Base-by-base conservation (phyloP, 768 basidiomycete species). In the Udeniomyces megalosporus region DNA sequence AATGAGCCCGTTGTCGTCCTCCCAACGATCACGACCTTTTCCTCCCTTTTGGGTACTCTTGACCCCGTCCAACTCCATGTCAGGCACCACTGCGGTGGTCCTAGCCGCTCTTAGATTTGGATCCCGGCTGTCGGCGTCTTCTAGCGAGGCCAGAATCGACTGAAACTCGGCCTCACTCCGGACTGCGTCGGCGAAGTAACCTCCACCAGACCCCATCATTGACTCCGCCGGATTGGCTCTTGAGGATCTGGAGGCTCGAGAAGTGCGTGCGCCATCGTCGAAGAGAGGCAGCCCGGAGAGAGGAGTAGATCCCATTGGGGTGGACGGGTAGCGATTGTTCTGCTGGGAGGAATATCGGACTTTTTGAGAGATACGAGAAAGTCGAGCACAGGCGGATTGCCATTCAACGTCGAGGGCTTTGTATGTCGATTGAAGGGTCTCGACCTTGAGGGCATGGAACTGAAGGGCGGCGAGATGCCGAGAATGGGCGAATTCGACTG, bases 121-220 rank as follows among this genome's bases (percentile, higher is more conserved):
- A 73, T 97, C 91, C n/a, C 84, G 87, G 32, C 88, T 82, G 64
- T 93, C 91, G 66, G 93, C 89, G 67, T 84, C 86, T 28, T 88
- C 90, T 45, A 95, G 76, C 69, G 84, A 88, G n/a, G 88, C 88
- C 61, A 97, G 86, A 70, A 97, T 90, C 74, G 91, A 89, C 69
- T 95, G 88, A 82, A 95, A 91, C 76, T 96, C 93, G 61, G 93
- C 79, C 73, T 96, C 92, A 20, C 91, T 90, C 4, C 89, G 84
- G 17, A 91, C 91, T 15, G 88, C 84, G 72, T 95, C 92, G 22
- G 57, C 57, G 34, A 65, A 65, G 42, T 65, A 65, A 2, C 63
- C 63, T 4, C 46, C 91, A 90, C 4, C 89, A 84, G 17, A 91
- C 90, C 14, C 87, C 84, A 72, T 95, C 92, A 14, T 49, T 42